phyloP scores from a whole-genome alignment of 176 grass and related monocot species.

The Carex pumila region DNA sequence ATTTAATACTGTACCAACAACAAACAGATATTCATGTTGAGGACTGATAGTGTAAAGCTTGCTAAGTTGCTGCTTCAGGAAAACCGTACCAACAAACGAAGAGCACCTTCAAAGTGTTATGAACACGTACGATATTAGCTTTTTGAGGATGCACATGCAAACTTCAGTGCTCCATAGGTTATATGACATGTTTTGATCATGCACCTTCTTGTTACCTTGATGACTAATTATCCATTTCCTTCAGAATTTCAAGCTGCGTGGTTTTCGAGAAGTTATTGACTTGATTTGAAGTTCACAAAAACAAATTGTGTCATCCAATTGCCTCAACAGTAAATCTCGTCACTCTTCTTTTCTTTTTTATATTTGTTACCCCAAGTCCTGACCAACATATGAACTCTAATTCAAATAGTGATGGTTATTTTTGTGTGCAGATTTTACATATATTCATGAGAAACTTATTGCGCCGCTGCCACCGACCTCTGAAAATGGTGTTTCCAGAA shows the following conservation, averaged over 20 bases:
- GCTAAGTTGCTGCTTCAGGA: too few species aligned
- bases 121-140: background rate
- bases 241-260: slow-evolving; percentile 61
- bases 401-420: background rate
- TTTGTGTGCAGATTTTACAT: slow-evolving; percentile 66
- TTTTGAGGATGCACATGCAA: background rate
- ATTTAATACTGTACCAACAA: background rate
- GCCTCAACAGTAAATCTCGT: slow-evolving; percentile 53
- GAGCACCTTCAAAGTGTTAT: background rate
- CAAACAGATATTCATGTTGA: background rate
- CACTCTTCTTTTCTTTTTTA: background rate
- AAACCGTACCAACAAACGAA: too few species aligned
- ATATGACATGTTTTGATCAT: background rate
- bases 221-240: background rate
- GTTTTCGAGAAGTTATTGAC: slow-evolving; percentile 95
- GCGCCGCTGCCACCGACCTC: slow-evolving; percentile 60
- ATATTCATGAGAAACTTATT: slow-evolving; percentile 82
- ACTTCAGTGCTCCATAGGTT: background rate
- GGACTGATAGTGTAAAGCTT: background rate
- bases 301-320: slow-evolving; percentile 81
- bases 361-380: background rate
- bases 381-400: background rate
- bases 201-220: background rate
- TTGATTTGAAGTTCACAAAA: slow-evolving; percentile 66
- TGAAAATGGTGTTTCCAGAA: slow-evolving; percentile 75